Base-by-base conservation (phyloP, 345 rosid genomes). In the Jatropha curcas region DNA sequence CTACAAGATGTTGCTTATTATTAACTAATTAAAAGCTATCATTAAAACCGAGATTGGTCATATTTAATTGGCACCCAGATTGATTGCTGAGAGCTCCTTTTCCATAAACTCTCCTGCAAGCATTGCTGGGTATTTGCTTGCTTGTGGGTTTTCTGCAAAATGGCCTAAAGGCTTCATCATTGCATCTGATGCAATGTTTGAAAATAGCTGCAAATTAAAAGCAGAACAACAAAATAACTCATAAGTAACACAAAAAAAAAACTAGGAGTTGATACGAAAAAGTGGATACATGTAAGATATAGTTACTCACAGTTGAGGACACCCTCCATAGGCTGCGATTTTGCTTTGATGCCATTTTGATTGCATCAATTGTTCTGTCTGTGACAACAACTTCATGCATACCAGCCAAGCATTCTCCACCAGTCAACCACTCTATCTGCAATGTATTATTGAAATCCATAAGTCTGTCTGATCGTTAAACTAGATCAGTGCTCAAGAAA, bases 331-430 rank as follows among this genome's bases (percentile, higher is more conserved):
- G 75, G 92, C 98, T 92, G 80, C 84, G 83, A 64, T 88, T 90
- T 75, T 89, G 87, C 74, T 86, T 90, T 27, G 85, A 78, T 63
- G 92, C 99, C 73, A 77, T 70, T 71, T 80, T 83, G 74, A 92
- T 81, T 60, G 97, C 96, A 72, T 90, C 91, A 1, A 72, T 78
- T 27, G 98, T 94, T 77, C 88, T 86, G 65, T 80, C 71, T 2
- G 95, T 89, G 74, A 92, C 96, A 51, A 92, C 81, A 37, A 94
- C 98, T 78, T 92, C 98, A 81, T 92, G 98, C 98, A 94, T 92
- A 25, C 98, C 98, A 5, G 98, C 97, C 65, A 86, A 82, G 86
- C 98, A 90, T 62, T 90, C 96, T 53, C 98, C 98, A 19, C 83
- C 93, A 76, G 98, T 94, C 71, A 92, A 70, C 98, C 98, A 90